Conservation (phyloP, 352 stramenopile species). For the Globisporangium mamillatum region DNA sequence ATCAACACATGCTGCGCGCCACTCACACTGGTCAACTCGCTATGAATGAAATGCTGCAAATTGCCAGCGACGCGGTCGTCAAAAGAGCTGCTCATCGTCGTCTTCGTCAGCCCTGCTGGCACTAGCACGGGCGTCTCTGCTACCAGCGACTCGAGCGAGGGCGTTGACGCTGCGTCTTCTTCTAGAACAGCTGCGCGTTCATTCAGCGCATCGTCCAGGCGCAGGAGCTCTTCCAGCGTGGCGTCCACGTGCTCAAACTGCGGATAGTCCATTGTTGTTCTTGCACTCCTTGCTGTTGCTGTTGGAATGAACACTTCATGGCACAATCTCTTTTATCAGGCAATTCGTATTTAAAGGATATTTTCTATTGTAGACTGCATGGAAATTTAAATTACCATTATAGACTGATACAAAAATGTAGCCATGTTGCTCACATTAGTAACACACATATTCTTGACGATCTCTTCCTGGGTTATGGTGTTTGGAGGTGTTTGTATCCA, state of each 20-base stretch:
- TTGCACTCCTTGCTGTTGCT: background rate
- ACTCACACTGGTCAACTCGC: background rate
- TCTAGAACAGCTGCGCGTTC: background rate
- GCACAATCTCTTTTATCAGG: too few species aligned
- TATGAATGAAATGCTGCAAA: background rate
- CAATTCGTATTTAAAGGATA: background rate
- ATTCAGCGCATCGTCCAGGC: background rate
- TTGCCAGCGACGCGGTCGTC: background rate
- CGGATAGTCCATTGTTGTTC: background rate
- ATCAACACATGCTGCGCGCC: background rate
- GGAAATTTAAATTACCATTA: background rate
- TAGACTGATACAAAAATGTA: background rate
- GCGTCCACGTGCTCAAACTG: background rate
- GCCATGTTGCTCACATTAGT: background rate
- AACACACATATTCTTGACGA: background rate
- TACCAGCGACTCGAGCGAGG: background rate
- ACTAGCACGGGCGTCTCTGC: background rate
- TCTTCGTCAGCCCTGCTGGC: background rate
- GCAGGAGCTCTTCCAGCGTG: slow-evolving; percentile 4
- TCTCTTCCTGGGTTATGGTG: too few species aligned
- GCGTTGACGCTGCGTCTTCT: background rate
- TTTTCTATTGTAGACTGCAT: background rate
- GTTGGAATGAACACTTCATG: too few species aligned
- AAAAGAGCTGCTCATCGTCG: background rate
- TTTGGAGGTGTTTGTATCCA: too few species aligned